Evolutionary conservation across 768 basidiomycete genomes (phyloP).

Genomic region (Fomitopsis pulvina): DNA sequence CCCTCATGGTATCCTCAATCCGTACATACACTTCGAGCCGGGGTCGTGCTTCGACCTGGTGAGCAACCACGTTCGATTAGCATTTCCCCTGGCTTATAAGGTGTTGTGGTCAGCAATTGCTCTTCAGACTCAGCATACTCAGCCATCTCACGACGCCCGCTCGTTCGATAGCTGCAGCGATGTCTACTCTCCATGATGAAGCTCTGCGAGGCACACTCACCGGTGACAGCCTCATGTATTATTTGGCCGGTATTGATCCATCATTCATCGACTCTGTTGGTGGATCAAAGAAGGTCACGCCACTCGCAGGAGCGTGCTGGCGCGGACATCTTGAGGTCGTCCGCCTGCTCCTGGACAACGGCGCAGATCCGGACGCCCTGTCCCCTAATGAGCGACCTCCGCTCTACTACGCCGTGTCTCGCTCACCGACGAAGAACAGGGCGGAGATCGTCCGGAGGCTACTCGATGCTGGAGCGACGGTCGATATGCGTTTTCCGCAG

Average conservation of each 20-base stretch:
- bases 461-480: not conserved
- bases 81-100: no score
- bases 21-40: no score
- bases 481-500: not conserved
- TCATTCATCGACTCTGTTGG: not conserved
- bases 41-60: no score
- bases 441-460: not conserved
- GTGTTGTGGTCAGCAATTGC: no score
- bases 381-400: not conserved
- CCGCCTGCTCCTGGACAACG: not conserved
- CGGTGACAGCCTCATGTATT: not conserved
- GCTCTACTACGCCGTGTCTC: not conserved
- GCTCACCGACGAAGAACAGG: not conserved
- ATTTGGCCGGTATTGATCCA: not conserved
- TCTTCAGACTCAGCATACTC: no score
- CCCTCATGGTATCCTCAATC: no score
- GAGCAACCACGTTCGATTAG: no score
- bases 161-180: not conserved
- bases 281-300: not conserved
- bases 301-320: not conserved
- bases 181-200: not conserved
- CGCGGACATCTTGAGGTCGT: not conserved
- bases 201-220: not conserved
- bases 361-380: not conserved
- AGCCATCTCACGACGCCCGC: no score